Evolutionary conservation across 345 rosid genomes (phyloP).

Genomic region (Mangifera indica): DNA sequence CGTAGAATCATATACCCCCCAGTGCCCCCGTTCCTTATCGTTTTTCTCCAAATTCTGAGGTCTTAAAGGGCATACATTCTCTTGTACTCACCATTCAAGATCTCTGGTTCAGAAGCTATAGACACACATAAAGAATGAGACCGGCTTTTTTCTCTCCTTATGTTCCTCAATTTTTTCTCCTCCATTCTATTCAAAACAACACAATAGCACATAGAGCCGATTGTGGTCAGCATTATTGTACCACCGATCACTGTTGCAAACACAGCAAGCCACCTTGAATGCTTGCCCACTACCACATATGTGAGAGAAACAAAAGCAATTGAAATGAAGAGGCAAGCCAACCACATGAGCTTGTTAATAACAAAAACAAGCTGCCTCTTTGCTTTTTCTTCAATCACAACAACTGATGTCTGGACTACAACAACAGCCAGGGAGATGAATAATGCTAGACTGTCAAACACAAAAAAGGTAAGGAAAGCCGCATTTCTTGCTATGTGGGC

Average conservation of each 20-base stretch:
- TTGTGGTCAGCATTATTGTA: slow-evolving; percentile 88
- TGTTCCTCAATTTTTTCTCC: slow-evolving; percentile 70
- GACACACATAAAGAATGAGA: slow-evolving; percentile 80
- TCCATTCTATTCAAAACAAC: slow-evolving; percentile 79
- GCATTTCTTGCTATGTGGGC: slow-evolving; percentile 71
- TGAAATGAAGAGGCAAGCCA: slow-evolving; percentile 91
- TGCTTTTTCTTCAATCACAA: slow-evolving; percentile 94
- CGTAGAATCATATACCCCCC: not conserved
- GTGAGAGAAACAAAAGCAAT: slow-evolving; percentile 82
- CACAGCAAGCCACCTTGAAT: slow-evolving; percentile 79
- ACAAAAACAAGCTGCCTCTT: slow-evolving; percentile 95
- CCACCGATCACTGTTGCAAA: slow-evolving; percentile 73
- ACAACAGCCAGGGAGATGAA: slow-evolving; percentile 99
- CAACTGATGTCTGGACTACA: slow-evolving; percentile 96
- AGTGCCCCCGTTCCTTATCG: not conserved
- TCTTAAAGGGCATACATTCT: slow-evolving; percentile 79
- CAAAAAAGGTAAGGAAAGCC: slow-evolving; percentile 72
- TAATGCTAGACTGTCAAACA: slow-evolving; percentile 94
- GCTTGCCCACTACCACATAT: slow-evolving; percentile 84
- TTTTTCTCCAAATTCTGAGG: slow-evolving; percentile 5
- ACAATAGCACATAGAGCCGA: slow-evolving; percentile 94
- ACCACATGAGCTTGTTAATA: slow-evolving; percentile 99
- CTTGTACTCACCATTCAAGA: slow-evolving; percentile 76
- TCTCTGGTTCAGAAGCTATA: slow-evolving; percentile 67
- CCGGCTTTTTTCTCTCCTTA: slow-evolving; percentile 77